Conservation (phyloP, 1,139 yeast species). For the Wickerhamomyces sp. region DNA sequence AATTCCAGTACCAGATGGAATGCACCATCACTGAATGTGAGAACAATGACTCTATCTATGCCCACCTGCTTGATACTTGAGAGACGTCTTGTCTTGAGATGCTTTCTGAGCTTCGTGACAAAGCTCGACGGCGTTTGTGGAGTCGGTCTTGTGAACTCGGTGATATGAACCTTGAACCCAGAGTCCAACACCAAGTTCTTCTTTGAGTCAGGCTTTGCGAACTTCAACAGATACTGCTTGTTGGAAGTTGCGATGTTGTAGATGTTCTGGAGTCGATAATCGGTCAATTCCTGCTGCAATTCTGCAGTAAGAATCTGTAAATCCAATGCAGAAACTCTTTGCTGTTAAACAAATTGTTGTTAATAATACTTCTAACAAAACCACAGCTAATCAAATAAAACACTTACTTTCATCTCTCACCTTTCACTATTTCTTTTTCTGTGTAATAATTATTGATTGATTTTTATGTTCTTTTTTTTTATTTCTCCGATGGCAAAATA, state of each 20-base stretch:
- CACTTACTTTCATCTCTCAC: slow-evolving; percentile 1
- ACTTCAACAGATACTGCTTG: slow-evolving; percentile 74
- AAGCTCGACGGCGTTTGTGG: slow-evolving; percentile 82
- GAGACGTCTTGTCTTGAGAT: slow-evolving; percentile 74
- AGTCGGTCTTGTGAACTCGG: slow-evolving; percentile 77
- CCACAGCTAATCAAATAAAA: not conserved
- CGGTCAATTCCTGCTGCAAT: slow-evolving; percentile 48
- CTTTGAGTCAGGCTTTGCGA: slow-evolving; percentile 81
- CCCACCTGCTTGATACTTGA: slow-evolving; percentile 70
- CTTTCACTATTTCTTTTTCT: slow-evolving; percentile 1
- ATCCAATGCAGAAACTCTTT: slow-evolving; percentile 83
- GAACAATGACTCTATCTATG: slow-evolving; percentile 73
- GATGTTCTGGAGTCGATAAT: slow-evolving; percentile 77
- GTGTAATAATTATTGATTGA: not conserved
- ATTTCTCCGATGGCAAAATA: not conserved
- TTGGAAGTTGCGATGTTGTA: slow-evolving; percentile 73
- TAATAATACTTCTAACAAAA: not conserved
- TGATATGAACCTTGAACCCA: slow-evolving; percentile 76
- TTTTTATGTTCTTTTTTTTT: not conserved
- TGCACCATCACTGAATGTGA: slow-evolving; percentile 78
- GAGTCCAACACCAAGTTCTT: slow-evolving; percentile 74
- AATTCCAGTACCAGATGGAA: slow-evolving; percentile 82
- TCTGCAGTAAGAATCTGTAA: slow-evolving; percentile 69
- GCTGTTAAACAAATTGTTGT: slow-evolving; percentile 37
- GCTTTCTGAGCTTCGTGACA: slow-evolving; percentile 81